phyloP scores from a whole-genome alignment of 2,329 filamentous ascomycete genomes.

The Trichothecium roseum region DNA sequence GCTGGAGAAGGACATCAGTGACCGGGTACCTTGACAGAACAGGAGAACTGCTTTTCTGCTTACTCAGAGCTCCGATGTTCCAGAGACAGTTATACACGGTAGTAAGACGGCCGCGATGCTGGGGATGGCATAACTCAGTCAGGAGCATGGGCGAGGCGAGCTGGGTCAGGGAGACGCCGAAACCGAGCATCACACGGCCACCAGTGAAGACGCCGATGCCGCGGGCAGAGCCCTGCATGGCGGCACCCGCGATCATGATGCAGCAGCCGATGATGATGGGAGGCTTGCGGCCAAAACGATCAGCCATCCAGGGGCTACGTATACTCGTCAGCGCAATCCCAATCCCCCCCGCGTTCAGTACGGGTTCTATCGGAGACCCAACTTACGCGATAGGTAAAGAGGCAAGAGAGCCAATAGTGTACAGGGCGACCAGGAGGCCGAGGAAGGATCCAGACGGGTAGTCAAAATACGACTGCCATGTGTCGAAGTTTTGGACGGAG shows the following conservation, averaged over 20 bases:
- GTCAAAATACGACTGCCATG: slow-evolving; percentile 41
- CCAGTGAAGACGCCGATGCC: slow-evolving; percentile 26
- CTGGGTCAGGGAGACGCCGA: slow-evolving; percentile 55
- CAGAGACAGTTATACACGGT: slow-evolving; percentile 59
- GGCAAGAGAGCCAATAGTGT: slow-evolving; percentile 36
- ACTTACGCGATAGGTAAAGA: slow-evolving; percentile 29
- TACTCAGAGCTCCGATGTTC: slow-evolving; percentile 43
- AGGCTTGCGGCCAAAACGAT: slow-evolving; percentile 28
- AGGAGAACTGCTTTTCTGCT: too few species aligned
- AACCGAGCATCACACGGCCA: slow-evolving; percentile 37
- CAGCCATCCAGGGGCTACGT: slow-evolving; percentile 27
- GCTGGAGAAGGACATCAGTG: slow-evolving; percentile 20
- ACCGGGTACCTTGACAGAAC: too few species aligned
- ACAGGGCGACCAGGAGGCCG: slow-evolving; percentile 39
- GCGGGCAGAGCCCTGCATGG: slow-evolving; percentile 24
- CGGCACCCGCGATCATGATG: slow-evolving; percentile 33
- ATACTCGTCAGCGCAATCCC: background rate
- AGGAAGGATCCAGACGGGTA: slow-evolving; percentile 25
- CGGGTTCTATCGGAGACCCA: too few species aligned
- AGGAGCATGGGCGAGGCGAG: slow-evolving; percentile 54
- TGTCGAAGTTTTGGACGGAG: slow-evolving; percentile 45
- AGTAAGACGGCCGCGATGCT: slow-evolving; percentile 55
- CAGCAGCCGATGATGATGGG: slow-evolving; percentile 31
- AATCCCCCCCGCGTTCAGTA: too few species aligned
- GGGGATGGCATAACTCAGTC: slow-evolving; percentile 56